Percentiles rank a stretch among this genome's conserved stretches.
Evolutionary conservation across 2,329 filamentous ascomycete genomes (phyloP).

Genomic region (Bretziella fagacearum): DNA sequence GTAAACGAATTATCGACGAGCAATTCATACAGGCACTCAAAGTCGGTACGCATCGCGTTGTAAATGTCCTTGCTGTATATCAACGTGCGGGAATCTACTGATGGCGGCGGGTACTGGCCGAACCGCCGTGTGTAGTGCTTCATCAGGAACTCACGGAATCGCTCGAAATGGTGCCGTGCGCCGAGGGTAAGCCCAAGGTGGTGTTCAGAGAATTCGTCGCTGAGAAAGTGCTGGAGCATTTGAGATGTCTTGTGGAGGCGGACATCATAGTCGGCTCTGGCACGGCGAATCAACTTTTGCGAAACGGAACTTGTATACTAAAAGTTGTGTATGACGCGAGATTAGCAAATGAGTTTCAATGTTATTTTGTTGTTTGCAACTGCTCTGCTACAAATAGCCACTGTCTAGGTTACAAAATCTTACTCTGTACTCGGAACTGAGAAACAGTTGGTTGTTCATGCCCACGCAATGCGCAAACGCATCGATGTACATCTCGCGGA

Average conservation of each 20-base stretch:
- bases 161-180: slow-evolving; percentile 50
- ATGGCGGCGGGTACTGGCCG: slow-evolving; percentile 53
- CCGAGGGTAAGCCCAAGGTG: slow-evolving; percentile 46
- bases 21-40: slow-evolving; percentile 52
- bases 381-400: no score
- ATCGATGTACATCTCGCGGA: slow-evolving; percentile 50
- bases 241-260: slow-evolving; percentile 40
- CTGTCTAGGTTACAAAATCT: slow-evolving; percentile 18
- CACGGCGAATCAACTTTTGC: slow-evolving; percentile 46
- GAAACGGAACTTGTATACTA: slow-evolving; percentile 31
- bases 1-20: slow-evolving; percentile 47
- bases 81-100: slow-evolving; percentile 29
- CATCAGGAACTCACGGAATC: slow-evolving; percentile 52
- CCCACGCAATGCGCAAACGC: slow-evolving; percentile 65
- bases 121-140: slow-evolving; percentile 49
- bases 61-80: slow-evolving; percentile 35
- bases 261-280: slow-evolving; percentile 46
- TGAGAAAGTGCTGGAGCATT: slow-evolving; percentile 50
- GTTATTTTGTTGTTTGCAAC: no score
- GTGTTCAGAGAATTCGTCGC: slow-evolving; percentile 50
- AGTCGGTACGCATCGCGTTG: slow-evolving; percentile 48
- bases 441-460: slow-evolving; percentile 47
- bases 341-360: no score
- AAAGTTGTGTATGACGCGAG: background rate
- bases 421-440: slow-evolving; percentile 44